phyloP scores from a whole-genome alignment of 352 stramenopile species.

The Phytophthora nicotianae region DNA sequence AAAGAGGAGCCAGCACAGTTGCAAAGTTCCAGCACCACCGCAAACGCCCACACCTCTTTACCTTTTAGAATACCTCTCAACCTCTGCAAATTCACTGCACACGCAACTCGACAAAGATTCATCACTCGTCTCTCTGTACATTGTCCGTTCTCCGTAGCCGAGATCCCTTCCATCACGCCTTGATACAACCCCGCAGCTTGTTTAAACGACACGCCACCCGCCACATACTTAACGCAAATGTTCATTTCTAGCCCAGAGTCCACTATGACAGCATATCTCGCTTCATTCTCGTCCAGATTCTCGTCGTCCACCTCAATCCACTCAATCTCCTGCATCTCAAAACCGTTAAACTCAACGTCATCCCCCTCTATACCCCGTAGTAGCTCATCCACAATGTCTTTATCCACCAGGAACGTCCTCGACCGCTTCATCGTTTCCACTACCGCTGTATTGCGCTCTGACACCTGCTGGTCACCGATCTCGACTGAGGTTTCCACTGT shows the following conservation, averaged over 20 bases:
- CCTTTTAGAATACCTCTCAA: conserved; percentile 19
- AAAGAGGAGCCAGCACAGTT: conserved; percentile 23
- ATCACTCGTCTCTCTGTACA: conserved; percentile 11
- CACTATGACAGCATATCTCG: conserved; percentile 11
- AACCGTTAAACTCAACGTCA: conserved; percentile 7
- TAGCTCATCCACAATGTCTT: conserved; percentile 23
- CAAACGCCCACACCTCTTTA: conserved; percentile 26
- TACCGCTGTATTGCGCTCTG: conserved; percentile 7
- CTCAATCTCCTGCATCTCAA: conserved; percentile 17
- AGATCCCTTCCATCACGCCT: conserved; percentile 17
- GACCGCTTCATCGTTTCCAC: not conserved
- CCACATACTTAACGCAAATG: conserved; percentile 20
- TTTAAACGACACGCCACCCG: conserved; percentile 23
- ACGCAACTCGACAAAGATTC: conserved; percentile 17
- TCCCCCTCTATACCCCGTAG: not conserved
- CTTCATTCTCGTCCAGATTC: conserved; percentile 25
- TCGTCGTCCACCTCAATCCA: conserved; percentile 11
- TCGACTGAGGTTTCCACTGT: not conserved
- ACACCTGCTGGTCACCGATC: not conserved
- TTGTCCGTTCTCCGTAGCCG: not conserved
- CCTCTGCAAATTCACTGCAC: conserved; percentile 33
- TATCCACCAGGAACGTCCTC: conserved; percentile 21
- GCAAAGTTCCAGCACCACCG: conserved; percentile 15
- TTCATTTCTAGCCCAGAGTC: conserved; percentile 19
- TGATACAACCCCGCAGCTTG: conserved; percentile 22